A percentile compares a stretch with the other conserved stretches of the same genome.
These are phyloP conservation scores for Linum lewisii DNA, from an alignment of 345 rosid species.

Conservation along the genomic window DNA sequence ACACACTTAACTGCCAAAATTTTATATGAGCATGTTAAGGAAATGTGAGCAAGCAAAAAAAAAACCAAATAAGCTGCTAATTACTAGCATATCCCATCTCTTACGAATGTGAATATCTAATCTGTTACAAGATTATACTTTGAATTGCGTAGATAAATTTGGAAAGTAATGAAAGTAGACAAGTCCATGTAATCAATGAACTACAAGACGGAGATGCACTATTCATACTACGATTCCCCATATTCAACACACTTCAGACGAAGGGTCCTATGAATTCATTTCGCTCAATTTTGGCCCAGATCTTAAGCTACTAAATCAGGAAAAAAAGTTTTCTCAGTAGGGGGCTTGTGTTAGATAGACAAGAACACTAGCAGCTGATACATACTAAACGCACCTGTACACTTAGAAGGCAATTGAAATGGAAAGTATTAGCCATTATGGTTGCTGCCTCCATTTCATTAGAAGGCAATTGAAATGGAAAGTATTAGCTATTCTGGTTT, in stretches of 20 bases:
- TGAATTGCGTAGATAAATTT: constrained; percentile 13
- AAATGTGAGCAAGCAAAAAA: no score
- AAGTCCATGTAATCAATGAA: not conserved
- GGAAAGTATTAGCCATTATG: constrained; percentile 82
- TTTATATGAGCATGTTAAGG: no score
- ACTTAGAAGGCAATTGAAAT: constrained; percentile 91
- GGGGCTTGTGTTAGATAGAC: not conserved
- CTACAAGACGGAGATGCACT: not conserved
- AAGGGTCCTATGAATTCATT: no score
- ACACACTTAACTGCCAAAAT: no score
- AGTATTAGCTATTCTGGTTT: no score
- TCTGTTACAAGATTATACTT: not conserved
- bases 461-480: no score
- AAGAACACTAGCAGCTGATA: not conserved
- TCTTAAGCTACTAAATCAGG: no score
- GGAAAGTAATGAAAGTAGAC: not conserved
- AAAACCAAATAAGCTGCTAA: no score
- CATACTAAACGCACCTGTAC: constrained; percentile 55
- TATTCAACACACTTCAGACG: no score
- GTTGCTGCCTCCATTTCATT: constrained; percentile 98
- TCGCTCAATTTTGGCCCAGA: no score
- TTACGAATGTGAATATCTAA: not conserved
- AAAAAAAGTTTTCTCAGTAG: no score
- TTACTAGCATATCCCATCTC: not conserved
- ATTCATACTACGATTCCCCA: no score